A percentile compares a stretch with the other conserved stretches of the same genome.
phyloP scores from a whole-genome alignment of 169 alveolate species.

The Plasmodium adleri region DNA sequence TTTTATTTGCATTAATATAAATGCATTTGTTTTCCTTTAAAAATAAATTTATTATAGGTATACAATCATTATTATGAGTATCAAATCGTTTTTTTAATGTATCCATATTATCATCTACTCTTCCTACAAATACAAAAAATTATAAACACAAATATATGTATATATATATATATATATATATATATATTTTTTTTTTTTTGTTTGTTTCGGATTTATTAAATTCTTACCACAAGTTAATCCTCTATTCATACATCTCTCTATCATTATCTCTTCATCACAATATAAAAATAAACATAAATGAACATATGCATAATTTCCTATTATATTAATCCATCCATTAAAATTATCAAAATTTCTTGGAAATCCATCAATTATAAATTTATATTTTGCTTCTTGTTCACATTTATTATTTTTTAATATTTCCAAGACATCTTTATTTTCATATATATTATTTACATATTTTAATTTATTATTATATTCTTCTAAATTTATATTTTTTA shows the following conservation, averaged over 20 bases:
- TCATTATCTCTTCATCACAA: constrained; percentile 79
- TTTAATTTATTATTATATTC: constrained; percentile 35
- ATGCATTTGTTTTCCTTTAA: constrained; percentile 87
- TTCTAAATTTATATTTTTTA: constrained; percentile 45
- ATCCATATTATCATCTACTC: constrained; percentile 96
- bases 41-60: constrained; percentile 93
- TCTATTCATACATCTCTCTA: constrained; percentile 80
- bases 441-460: constrained; percentile 59
- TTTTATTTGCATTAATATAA: constrained; percentile 83
- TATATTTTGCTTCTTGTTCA: constrained; percentile 74
- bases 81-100: constrained; percentile 93
- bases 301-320: constrained; percentile 78
- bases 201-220: background rate
- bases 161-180: background rate
- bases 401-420: constrained; percentile 52
- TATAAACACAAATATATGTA: background rate
- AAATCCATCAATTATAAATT: constrained; percentile 96
- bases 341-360: constrained; percentile 95
- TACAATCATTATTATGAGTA: constrained; percentile 93
- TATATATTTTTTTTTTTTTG: too few species aligned
- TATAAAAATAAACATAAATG: constrained; percentile 79
- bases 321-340: constrained; percentile 88
- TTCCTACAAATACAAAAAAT: constrained; percentile 82
- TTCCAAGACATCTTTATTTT: constrained; percentile 48
- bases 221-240: constrained; percentile 76